Evolutionary conservation across 2,329 filamentous ascomycete genomes (phyloP).

Genomic region (Colletotrichum melonis): DNA sequence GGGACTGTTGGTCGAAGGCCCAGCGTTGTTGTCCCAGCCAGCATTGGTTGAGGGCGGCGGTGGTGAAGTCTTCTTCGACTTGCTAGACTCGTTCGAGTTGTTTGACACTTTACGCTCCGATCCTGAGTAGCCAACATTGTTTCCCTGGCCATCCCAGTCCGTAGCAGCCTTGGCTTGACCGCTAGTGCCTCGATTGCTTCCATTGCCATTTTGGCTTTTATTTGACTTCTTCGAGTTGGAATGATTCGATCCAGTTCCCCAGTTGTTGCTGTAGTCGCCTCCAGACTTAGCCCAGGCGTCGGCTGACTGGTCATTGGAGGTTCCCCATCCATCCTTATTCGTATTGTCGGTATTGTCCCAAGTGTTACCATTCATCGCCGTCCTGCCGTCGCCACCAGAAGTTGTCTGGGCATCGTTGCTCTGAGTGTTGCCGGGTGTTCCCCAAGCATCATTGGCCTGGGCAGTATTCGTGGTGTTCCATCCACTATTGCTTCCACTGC

Average conservation of each 20-base stretch:
- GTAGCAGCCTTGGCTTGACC: neutral
- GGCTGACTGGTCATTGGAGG: neutral
- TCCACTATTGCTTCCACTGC: slow-evolving; percentile 31
- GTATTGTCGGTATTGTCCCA: slow-evolving; percentile 9
- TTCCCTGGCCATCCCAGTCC: slow-evolving; percentile 25
- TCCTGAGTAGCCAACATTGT: slow-evolving; percentile 29
- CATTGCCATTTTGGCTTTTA: slow-evolving; percentile 1
- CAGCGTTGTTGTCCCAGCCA: slow-evolving; percentile 35
- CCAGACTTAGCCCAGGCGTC: slow-evolving; percentile 13
- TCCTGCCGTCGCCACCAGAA: slow-evolving; percentile 15
- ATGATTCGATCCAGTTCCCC: slow-evolving; percentile 21
- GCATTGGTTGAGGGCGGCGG: slow-evolving; percentile 7
- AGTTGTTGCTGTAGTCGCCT: slow-evolving; percentile 18
- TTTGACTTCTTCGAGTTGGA: slow-evolving; percentile 31
- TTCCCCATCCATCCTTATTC: slow-evolving; percentile 11
- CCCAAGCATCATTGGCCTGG: slow-evolving; percentile 33
- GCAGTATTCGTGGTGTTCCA: slow-evolving; percentile 9
- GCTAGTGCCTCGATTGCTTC: slow-evolving; percentile 16
- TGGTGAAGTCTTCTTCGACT: slow-evolving; percentile 6
- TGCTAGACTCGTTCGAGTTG: slow-evolving; percentile 5
- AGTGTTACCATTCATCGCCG: slow-evolving; percentile 1
- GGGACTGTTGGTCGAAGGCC: slow-evolving; percentile 28
- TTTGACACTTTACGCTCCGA: slow-evolving; percentile 1
- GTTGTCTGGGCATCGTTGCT: slow-evolving; percentile 3
- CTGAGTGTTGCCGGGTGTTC: slow-evolving; percentile 5